Conservation (phyloP, 2,329 filamentous ascomycete species). For the Pyricularia grisea region DNA sequence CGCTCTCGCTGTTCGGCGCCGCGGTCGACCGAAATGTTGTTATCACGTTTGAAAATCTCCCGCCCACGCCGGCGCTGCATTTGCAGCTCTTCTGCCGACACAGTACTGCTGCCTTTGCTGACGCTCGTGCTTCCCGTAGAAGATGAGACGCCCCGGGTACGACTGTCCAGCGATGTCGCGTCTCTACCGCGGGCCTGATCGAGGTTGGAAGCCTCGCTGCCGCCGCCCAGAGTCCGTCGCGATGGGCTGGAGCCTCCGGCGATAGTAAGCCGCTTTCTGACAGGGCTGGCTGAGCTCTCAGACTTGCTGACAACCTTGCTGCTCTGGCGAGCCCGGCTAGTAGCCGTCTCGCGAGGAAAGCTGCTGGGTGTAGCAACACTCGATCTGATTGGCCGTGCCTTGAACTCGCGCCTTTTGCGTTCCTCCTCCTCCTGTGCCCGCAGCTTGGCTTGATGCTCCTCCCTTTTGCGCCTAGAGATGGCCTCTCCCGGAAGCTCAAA, state of each 20-base stretch:
- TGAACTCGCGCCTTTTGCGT: slow-evolving; percentile 52
- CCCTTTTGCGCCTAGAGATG: slow-evolving; percentile 43
- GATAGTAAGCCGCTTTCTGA: slow-evolving; percentile 19
- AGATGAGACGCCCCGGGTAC: slow-evolving; percentile 31
- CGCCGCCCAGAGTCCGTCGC: neutral
- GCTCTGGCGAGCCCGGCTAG: slow-evolving; percentile 46
- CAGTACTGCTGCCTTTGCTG: slow-evolving; percentile 31
- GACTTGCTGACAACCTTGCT: slow-evolving; percentile 17
- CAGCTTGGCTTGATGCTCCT: slow-evolving; percentile 46
- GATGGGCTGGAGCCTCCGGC: neutral
- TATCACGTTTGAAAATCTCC: slow-evolving; percentile 45
- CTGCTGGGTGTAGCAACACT: slow-evolving; percentile 27
- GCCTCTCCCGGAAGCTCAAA: slow-evolving; percentile 58
- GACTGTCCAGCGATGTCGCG: slow-evolving; percentile 16
- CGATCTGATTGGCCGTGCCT: slow-evolving; percentile 45
- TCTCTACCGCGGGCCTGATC: slow-evolving; percentile 16
- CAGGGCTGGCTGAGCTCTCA: slow-evolving; percentile 7
- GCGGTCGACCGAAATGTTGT: slow-evolving; percentile 32
- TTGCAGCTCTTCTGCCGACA: slow-evolving; percentile 40
- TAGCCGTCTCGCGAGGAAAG: slow-evolving; percentile 45
- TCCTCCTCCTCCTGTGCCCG: slow-evolving; percentile 51
- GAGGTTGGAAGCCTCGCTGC: slow-evolving; percentile 5
- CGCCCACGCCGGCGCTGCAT: slow-evolving; percentile 43
- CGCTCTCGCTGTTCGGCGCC: slow-evolving; percentile 45
- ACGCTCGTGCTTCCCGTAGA: slow-evolving; percentile 31